Evolutionary conservation across 805 yeast genomes (phyloP), one percentile per base, ranked within the genome.

Genomic region (Candida pseudoglaebosa): DNA sequence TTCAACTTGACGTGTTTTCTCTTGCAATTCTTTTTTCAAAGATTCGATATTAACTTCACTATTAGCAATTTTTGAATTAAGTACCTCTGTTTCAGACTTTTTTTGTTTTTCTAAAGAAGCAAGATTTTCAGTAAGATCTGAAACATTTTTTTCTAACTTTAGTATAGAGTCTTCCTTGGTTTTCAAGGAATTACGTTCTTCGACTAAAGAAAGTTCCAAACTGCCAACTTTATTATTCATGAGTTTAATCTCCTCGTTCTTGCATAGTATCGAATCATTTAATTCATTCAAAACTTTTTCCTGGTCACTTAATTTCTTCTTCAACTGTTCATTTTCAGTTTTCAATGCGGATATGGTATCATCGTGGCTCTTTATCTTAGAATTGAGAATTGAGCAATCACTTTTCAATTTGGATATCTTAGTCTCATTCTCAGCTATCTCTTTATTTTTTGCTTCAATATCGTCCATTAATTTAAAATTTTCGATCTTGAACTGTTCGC

Each of bases 1-100:
- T 34, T 77, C 82, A 42, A 77, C 67, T 31, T 72, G 80, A 29
- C 55, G 43, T 1, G 48, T 47, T 43, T 71, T 76, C 14, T 47
- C 46, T 14, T 59, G 61, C 31, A 76, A 45, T 2, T 67, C 48
- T 8, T 41, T 44, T 5, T 47, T 24, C 22, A 51, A 42, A 14
- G 40, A 43, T 21, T 43, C 46, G 32, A 47, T 52, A 21, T 51
- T 57, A 1, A 43, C 50, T 2, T 52, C 48, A 5, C 49, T 36
- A 17, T 53, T 51, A 12, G 31, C 28, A 8, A 35, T 18, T 15
- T 39, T 37, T 12, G 15, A 20, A 21, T 46, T 37, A 14, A 41
- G 24, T n/a, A 31, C 6, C 10, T 14, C 13, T n/a, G 26, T 24
- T 36, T 40, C 37, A 12, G 19, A 20, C 14, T 28, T 28, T 12